Evolutionary conservation across 2,329 filamentous ascomycete genomes (phyloP).

Genomic region (Magnaporthiopsis rhizophila): DNA sequence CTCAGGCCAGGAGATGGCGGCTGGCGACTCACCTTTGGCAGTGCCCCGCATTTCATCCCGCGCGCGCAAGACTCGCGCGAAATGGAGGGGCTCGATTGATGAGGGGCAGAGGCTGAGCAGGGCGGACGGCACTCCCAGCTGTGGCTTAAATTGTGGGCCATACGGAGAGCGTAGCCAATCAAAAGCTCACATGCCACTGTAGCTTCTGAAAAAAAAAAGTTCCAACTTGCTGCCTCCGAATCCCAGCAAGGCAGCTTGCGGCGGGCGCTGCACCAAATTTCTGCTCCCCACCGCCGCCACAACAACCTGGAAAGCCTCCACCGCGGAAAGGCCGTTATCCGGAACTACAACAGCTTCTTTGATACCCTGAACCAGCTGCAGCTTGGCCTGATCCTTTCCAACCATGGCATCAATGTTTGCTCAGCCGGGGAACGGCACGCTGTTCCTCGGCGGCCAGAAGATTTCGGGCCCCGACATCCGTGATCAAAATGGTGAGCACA

Average conservation of each 20-base stretch:
- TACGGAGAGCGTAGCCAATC: neutral
- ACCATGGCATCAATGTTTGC: constrained; percentile 95
- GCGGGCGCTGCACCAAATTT: neutral
- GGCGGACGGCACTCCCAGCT: neutral
- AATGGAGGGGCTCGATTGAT: constrained; percentile 2
- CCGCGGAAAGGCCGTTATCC: neutral
- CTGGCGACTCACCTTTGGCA: neutral
- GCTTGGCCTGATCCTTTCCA: neutral
- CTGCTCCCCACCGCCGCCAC: neutral
- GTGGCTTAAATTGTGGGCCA: neutral
- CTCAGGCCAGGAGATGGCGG: neutral
- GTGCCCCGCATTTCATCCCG: constrained; percentile 12
- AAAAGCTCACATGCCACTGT: constrained; percentile 13
- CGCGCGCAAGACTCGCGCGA: constrained; percentile 5
- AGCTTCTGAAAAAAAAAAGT: constrained; percentile 10
- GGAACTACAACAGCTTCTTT: neutral
- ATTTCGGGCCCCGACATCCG: constrained; percentile 94
- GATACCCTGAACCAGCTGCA: neutral
- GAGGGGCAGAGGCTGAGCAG: constrained; percentile 1
- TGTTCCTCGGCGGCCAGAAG: constrained; percentile 96
- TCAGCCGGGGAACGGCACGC: constrained; percentile 86
- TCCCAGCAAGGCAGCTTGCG: neutral
- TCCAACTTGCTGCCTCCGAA: neutral
- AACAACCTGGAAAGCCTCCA: neutral
- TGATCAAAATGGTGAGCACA: constrained; percentile 75